Percentiles rank a stretch among this genome's conserved stretches.
Evolutionary conservation across 1,139 yeast genomes (phyloP).

Genomic region (Martiniozyma asiatica): DNA sequence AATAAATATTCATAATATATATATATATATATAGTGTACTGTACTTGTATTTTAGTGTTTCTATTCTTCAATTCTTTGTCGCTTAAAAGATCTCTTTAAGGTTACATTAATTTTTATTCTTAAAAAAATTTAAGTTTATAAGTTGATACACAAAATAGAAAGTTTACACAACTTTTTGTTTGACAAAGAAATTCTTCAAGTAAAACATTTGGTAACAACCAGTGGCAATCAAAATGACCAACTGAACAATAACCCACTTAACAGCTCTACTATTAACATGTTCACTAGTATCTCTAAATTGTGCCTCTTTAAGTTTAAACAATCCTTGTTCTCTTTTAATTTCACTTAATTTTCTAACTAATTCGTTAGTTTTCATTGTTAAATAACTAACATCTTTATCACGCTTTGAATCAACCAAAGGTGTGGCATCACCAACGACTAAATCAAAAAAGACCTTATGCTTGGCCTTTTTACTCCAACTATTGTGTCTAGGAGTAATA

Average conservation of each 20-base stretch:
- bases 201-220: constrained; percentile 30
- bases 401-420: constrained; percentile 34
- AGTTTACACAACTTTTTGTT: constrained; percentile 25
- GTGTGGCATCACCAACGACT: constrained; percentile 34
- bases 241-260: constrained; percentile 45
- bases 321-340: constrained; percentile 41
- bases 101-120: too few species aligned
- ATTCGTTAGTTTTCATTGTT: constrained; percentile 30
- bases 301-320: constrained; percentile 40
- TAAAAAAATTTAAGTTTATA: too few species aligned
- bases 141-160: too few species aligned
- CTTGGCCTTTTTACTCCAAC: constrained; percentile 27
- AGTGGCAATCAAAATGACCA: constrained; percentile 28
- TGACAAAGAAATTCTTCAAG: constrained; percentile 27
- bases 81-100: too few species aligned
- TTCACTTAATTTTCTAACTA: constrained; percentile 35
- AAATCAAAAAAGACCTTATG: constrained; percentile 37
- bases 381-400: constrained; percentile 30
- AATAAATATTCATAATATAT: too few species aligned
- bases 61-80: too few species aligned
- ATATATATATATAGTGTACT: too few species aligned
- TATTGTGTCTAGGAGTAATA: constrained; percentile 39
- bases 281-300: constrained; percentile 44
- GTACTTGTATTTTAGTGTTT: too few species aligned
- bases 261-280: constrained; percentile 38